Base-by-base conservation (phyloP, 75 land plant genomes). In the Larix kaempferi region DNA sequence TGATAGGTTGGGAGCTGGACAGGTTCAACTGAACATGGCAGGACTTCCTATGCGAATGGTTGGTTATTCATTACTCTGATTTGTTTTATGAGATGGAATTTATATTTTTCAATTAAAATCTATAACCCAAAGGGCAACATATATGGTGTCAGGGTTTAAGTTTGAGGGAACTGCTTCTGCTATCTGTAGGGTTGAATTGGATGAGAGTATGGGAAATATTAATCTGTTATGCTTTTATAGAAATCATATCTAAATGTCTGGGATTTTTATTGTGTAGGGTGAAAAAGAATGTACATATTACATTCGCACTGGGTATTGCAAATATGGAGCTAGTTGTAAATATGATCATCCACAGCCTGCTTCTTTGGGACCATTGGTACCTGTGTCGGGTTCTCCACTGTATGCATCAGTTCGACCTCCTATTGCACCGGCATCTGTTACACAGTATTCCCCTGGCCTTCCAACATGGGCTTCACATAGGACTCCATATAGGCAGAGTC, bases 1-100 rank as follows among this genome's bases (percentile, higher is more conserved):
- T 78, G 91, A 86, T 44, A 91, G 86, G 71, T 90, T 90, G 75
- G 92, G 92, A 56, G 86, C 84, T 62, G 90, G 92, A 77, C 86
- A 91, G 78, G 90, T 82, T 73, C 63, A 84, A 14, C 73, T 92
- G 57, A 94, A 94, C 81, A 66, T 86, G 76, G 60, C 92, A 29
- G 94, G 94, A 73, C 86, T 88, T 79, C 96, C 96, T 76, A 86
- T 91, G 60, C 92, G 96, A 3, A 88, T 88, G 88, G 96, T 94
- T 76, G 55, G 86, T 73, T 71, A 27, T 61, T 57, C 19, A 13
- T 83, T 17, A 29, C 76, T 76, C 57, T 26, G 17, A 74, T 75
- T 29, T 44, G 77, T 49, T 49, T 49, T 49, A 49, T 11, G 54
- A 10, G 54, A 49, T 49, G 54, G 54, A 49, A 49, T 49, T 10